Conservation (phyloP, 1,139 yeast species). For the Saccharomyces pastorianus region DNA sequence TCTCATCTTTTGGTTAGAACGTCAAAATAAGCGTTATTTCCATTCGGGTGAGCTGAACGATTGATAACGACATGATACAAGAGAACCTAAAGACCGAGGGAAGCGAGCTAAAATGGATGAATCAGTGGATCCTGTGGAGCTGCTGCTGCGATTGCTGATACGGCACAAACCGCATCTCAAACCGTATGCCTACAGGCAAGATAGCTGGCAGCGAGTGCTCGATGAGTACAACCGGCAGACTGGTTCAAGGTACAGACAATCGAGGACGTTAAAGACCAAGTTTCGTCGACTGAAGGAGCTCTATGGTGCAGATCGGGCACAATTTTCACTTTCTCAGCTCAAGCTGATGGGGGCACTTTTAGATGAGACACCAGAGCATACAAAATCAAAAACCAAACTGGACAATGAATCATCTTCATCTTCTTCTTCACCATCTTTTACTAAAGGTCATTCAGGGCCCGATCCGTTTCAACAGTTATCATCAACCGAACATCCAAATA, state of each 20-base stretch:
- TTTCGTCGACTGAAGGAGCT: slow-evolving; percentile 21
- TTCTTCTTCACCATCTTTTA: not conserved
- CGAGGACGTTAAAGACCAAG: slow-evolving; percentile 25
- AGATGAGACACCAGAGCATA: slow-evolving; percentile 1
- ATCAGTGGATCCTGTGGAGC: slow-evolving; percentile 4
- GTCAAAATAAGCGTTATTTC: slow-evolving; percentile 1
- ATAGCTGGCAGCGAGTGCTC: slow-evolving; percentile 25
- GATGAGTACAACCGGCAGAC: slow-evolving; percentile 21
- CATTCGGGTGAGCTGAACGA: not conserved
- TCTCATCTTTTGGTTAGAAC: not conserved
- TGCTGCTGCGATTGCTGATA: slow-evolving; percentile 18
- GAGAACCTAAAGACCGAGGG: slow-evolving; percentile 2
- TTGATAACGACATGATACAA: not conserved
- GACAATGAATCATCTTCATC: not conserved
- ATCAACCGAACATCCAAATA: not conserved
- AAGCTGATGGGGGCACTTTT: slow-evolving; percentile 1
- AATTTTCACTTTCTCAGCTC: slow-evolving; percentile 1
- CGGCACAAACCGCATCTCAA: slow-evolving; percentile 25
- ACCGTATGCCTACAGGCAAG: slow-evolving; percentile 22
- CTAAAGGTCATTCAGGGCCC: not conserved
- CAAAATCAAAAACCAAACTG: not conserved
- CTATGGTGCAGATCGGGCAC: slow-evolving; percentile 9
- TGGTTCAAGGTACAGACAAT: slow-evolving; percentile 22
- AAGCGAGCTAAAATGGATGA: not conserved
- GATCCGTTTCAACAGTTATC: not conserved